Evolutionary conservation across 148 eudicot genomes (phyloP), one percentile per base, ranked within the genome.

Genomic region (Gaultheria prostrata): DNA sequence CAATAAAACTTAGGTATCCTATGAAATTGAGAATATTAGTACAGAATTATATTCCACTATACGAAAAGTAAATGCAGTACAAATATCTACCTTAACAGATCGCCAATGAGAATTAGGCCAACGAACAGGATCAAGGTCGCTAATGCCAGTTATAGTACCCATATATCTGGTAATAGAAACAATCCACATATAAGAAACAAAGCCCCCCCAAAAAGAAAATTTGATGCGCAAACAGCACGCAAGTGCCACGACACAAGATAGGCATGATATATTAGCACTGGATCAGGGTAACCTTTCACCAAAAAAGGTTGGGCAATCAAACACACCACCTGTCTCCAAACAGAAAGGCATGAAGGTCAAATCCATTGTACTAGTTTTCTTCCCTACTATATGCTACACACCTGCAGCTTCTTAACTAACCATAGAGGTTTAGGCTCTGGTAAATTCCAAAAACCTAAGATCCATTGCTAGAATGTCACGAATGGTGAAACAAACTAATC

Each of bases 41-140:
- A 30, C 61, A 77, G 56, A 26, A 77, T 51, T 77, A 26, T 24
- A 51, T 76, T 10, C 61, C 59, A 77, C 56, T 30, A 77, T 51
- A 51, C 5, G 9, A 75, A 18, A 75, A 77, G 39, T 50, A 30
- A 24, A 77, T 51, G 81, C 48, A 57, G 81, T 57, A 79, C 14
- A 35, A 79, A 20, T 61, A 8, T 83, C 80, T 87, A 95, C 98
- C 95, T 95, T 93, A 71, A 95, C 98, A 54, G 98, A 95, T 85
- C 98, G 91, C 98, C 98, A 95, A 78, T 95, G 95, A 84, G 98
- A 95, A 80, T 91, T 95, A 51, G 97, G 92, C 98, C 98, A 95
- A 74, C 98, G 95, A 79, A 88, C 95, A 76, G 95, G 87, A 89
- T 95, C 98, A 28, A 95, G 84, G 88, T 95, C 97, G 69, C 93